Base-by-base conservation (phyloP, 2,329 filamentous ascomycete genomes). In the Cladosporium sp. region DNA sequence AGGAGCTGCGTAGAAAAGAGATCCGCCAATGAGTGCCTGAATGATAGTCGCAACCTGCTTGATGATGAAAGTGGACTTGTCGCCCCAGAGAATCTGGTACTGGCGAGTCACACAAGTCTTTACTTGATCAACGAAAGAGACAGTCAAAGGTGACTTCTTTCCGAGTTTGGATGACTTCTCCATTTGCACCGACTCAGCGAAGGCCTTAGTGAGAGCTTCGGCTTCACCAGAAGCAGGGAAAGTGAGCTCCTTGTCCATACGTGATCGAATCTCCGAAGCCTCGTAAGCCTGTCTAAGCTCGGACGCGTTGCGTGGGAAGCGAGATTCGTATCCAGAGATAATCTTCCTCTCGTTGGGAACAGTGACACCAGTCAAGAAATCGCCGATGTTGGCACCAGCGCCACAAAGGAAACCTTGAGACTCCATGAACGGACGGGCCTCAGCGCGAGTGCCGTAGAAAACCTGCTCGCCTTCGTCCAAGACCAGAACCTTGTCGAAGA, bases 401-500 rank as follows among this genome's bases (percentile, higher is more conserved):
- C 82, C 81, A 70, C 86, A 90, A 28, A 87, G 71, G 71, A 92
- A 91, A 0, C 89, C 89, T 1, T 88, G 77, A 0, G 80, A 76
- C 71, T 90, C 87, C 83, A 91, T 88, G 71, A 88, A 91, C 0
- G 86, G 85, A 4, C 82, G 78, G 0, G 89, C 89, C 67, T 88
- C 80, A 6, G 81, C 76, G 69, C 82, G 79, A 0, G 87, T 83
- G 0, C 89, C 89, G 68, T 89, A 90, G 78, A 84, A 91, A 55
- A 90, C 82, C 70, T 91, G 76, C 68, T 87, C 86, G 57, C 89
- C 89, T 66, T 87, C 84, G 57, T 91, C 88, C 3, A 91, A 81
- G 10, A 91, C 84, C 0, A 91, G 80, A 0, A 90, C 88, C 72
- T 91, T 91, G 74, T 91, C 88, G 73, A 91, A 91, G 0, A 88